Percentiles rank a stretch among this genome's conserved stretches.
Evolutionary conservation across 2,329 filamentous ascomycete genomes (phyloP).

Genomic region (Sarocladiaceae sp.): DNA sequence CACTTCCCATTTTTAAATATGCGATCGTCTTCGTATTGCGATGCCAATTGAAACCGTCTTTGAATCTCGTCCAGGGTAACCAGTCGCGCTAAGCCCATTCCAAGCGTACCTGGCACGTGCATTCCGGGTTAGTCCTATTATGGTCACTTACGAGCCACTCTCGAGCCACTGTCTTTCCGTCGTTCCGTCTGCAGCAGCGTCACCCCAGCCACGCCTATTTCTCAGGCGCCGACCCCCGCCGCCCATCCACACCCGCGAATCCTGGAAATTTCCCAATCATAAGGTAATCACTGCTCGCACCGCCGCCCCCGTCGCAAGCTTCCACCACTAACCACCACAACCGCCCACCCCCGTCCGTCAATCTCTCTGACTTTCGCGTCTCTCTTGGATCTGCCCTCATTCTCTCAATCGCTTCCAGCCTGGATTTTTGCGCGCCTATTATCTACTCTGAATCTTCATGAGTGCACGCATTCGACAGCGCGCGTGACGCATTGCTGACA

Average conservation of each 20-base stretch:
- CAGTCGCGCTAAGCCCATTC: no score
- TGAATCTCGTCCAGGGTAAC: no score
- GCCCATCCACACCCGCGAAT: neutral
- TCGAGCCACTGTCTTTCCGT: neutral
- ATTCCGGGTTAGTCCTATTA: no score
- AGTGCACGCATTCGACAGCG: neutral
- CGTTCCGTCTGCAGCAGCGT: conserved; percentile 3
- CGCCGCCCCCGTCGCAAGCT: conserved; percentile 4
- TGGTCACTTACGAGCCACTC: neutral
- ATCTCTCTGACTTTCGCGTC: conserved; percentile 16
- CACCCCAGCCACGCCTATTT: conserved; percentile 7
- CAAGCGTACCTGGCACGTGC: no score
- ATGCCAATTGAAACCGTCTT: no score
- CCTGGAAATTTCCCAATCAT: conserved; percentile 4
- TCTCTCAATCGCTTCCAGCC: conserved; percentile 18
- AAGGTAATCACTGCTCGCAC: neutral
- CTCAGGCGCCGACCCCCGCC: neutral
- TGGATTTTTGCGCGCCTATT: conserved; percentile 1
- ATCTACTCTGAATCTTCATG: neutral
- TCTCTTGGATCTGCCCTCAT: conserved; percentile 17
- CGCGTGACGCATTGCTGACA: conserved; percentile 9
- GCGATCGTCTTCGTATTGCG: no score
- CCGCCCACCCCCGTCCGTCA: conserved; percentile 12
- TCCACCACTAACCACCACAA: neutral
- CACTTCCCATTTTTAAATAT: no score